A percentile compares a stretch with the other conserved stretches of the same genome.
phyloP scores from a whole-genome alignment of 2,329 filamentous ascomycete genomes.

The Stagonosporopsis tanaceti region DNA sequence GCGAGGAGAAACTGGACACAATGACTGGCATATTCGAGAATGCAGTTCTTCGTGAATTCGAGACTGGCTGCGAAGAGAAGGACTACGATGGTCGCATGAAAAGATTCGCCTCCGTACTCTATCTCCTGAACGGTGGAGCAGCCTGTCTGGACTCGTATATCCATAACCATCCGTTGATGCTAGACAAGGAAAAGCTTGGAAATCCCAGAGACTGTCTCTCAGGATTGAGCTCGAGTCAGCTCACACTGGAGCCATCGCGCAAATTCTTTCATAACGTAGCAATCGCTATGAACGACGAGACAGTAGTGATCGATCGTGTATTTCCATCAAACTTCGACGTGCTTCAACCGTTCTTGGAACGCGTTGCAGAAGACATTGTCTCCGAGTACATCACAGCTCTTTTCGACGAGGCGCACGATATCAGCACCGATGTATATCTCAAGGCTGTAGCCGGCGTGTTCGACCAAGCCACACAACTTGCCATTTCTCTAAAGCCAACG shows the following conservation, averaged over 20 bases:
- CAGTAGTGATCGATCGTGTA: conserved; percentile 78
- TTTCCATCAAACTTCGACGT: conserved; percentile 77
- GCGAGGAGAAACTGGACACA: conserved; percentile 74
- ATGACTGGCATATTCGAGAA: conserved; percentile 89
- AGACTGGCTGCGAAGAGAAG: conserved; percentile 86
- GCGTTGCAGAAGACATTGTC: conserved; percentile 81
- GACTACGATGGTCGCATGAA: conserved; percentile 90
- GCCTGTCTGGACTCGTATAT: conserved; percentile 85
- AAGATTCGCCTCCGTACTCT: conserved; percentile 86
- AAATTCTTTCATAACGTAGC: conserved; percentile 80
- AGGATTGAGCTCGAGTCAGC: conserved; percentile 65
- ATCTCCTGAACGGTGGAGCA: conserved; percentile 79
- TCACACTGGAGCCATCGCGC: conserved; percentile 81
- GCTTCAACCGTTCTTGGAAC: conserved; percentile 80
- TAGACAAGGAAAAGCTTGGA: conserved; percentile 73
- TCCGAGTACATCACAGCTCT: conserved; percentile 85
- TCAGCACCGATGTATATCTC: conserved; percentile 78
- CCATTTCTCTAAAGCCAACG: conserved; percentile 73
- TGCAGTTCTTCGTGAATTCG: conserved; percentile 88
- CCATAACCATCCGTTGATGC: conserved; percentile 85
- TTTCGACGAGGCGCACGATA: conserved; percentile 85
- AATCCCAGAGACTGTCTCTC: conserved; percentile 85
- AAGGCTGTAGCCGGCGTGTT: conserved; percentile 88
- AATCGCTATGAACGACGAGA: conserved; percentile 81
- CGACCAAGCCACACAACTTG: conserved; percentile 82